Conservation (phyloP, 225 moss, liverwort and hornwort species). For the Physcomitrellopsis africana region DNA sequence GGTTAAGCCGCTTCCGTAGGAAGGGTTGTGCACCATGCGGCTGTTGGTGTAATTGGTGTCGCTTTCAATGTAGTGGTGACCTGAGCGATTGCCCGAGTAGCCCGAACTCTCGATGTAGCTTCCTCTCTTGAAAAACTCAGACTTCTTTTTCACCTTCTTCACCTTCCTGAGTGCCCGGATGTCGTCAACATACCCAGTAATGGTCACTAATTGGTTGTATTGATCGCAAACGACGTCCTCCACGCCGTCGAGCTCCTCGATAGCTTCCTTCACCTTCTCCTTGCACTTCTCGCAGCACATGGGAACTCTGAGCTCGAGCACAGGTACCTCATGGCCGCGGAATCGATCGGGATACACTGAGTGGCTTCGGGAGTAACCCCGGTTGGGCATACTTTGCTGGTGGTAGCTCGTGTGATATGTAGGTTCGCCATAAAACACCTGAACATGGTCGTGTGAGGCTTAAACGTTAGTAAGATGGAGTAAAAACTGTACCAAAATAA, state of each 20-base stretch:
- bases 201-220: constrained; percentile 28
- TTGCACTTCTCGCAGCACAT: constrained; percentile 34
- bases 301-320: constrained; percentile 24
- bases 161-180: constrained; percentile 17
- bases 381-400: background rate
- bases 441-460: background rate
- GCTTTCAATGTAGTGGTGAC: background rate
- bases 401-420: background rate
- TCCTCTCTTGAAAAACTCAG: constrained; percentile 7
- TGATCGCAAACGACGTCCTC: constrained; percentile 21
- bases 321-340: background rate
- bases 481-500: too few species aligned
- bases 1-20: constrained; percentile 20
- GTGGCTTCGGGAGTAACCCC: background rate
- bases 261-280: constrained; percentile 32
- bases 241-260: constrained; percentile 27
- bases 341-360: background rate
- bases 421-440: constrained; percentile 5
- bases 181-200: constrained; percentile 24
- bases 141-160: constrained; percentile 28
- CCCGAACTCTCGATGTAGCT: constrained; percentile 26
- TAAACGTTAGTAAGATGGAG: background rate
- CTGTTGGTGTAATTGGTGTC: constrained; percentile 28
- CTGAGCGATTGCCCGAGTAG: background rate
- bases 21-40: constrained; percentile 37